Conservation (phyloP, 169 alveolate genomes). For the Toxoplasma gondii region DNA sequence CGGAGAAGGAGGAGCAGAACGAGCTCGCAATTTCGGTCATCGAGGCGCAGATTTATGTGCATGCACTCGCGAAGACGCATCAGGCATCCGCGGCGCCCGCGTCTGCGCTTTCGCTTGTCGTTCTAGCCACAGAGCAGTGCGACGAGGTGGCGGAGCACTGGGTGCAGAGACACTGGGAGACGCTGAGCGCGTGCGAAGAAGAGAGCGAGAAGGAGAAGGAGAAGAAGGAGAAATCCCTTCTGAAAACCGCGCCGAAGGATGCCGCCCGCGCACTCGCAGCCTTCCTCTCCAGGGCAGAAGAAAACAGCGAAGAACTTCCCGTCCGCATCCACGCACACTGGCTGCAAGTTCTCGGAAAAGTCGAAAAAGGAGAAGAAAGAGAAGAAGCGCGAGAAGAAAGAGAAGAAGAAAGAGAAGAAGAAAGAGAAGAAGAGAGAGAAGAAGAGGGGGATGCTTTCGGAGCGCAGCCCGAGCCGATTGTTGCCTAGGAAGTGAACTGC, state of each 20-base stretch:
- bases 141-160: background rate
- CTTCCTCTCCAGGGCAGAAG: background rate
- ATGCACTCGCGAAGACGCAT: background rate
- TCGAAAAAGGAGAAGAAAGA: background rate
- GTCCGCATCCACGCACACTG: background rate
- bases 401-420: too few species aligned
- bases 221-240: background rate
- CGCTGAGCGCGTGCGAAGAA: background rate
- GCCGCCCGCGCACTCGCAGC: background rate
- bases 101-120: background rate
- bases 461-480: too few species aligned
- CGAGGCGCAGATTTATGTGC: background rate
- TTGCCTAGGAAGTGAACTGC: too few species aligned
- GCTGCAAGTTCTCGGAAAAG: background rate
- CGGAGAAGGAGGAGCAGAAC: background rate
- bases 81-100: background rate
- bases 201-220: background rate
- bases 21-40: background rate
- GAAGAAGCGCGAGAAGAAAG: too few species aligned
- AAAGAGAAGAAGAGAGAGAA: too few species aligned
- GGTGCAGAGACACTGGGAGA: background rate
- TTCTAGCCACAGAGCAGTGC: conserved; percentile 30
- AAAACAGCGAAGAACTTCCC: background rate
- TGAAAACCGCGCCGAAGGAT: background rate
- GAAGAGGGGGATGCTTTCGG: too few species aligned